Percentiles rank a stretch among this genome's conserved stretches.
phyloP scores from a whole-genome alignment of 139 green algal species.

The Nannochloris sp. region DNA sequence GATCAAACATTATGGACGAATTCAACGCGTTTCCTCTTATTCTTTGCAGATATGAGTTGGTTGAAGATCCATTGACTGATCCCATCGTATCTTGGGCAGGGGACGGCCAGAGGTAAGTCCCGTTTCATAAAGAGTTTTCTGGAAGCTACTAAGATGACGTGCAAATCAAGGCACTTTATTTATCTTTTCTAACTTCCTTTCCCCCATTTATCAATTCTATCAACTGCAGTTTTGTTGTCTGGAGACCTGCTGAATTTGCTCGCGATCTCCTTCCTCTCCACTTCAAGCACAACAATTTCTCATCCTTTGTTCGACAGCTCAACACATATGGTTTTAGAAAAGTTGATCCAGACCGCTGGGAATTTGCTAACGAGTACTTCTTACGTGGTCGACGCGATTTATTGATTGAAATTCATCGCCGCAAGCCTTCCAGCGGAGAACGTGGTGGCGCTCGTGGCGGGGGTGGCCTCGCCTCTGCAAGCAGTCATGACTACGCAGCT shows the following conservation, averaged over 20 bases:
- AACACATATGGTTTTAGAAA: slow-evolving; percentile 99
- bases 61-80: slow-evolving; percentile 75
- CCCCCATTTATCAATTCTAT: too few species aligned
- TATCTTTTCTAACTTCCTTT: neutral
- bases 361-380: slow-evolving; percentile 97
- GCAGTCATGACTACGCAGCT: neutral
- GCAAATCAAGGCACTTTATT: too few species aligned
- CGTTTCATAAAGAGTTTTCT: too few species aligned
- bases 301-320: slow-evolving; percentile 90
- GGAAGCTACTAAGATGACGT: too few species aligned
- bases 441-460: neutral
- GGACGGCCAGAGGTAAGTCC: slow-evolving; percentile 67
- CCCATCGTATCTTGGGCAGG: slow-evolving; percentile 77
- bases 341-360: slow-evolving; percentile 90
- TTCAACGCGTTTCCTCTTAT: neutral
- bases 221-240: slow-evolving; percentile 77
- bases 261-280: slow-evolving; percentile 77
- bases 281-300: slow-evolving; percentile 99
- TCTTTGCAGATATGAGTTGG: slow-evolving; percentile 82
- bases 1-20: neutral
- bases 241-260: slow-evolving; percentile 86
- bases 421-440: slow-evolving; percentile 41
- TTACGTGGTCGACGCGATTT: slow-evolving; percentile 59
- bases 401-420: slow-evolving; percentile 71
- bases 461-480: neutral